Percentiles rank a stretch among this genome's conserved stretches.
Evolutionary conservation across 805 yeast genomes (phyloP).

Genomic region (Cyberlindnera suaveolens): DNA sequence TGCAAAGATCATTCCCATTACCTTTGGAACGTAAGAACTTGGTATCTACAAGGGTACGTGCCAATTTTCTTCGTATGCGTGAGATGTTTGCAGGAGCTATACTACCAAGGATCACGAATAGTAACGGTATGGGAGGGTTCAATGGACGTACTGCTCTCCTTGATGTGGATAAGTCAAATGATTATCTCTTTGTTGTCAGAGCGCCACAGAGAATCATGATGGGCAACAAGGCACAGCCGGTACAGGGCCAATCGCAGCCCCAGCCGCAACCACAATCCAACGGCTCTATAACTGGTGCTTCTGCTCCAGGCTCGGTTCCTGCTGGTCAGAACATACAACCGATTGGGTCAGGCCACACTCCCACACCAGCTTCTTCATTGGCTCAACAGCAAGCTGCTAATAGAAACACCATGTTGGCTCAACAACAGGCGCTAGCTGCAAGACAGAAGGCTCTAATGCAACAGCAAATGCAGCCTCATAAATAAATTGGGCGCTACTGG

Average conservation of each 20-base stretch:
- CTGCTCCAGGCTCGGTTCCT: background rate
- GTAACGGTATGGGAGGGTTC: slow-evolving; percentile 62
- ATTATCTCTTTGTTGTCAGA: slow-evolving; percentile 51
- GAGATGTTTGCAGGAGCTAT: slow-evolving; percentile 91
- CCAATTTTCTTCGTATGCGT: slow-evolving; percentile 76
- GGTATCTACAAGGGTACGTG: slow-evolving; percentile 64
- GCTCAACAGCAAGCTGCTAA: slow-evolving; percentile 11
- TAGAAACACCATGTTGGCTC: slow-evolving; percentile 9
- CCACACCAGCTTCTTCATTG: slow-evolving; percentile 4
- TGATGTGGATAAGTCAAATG: slow-evolving; percentile 63
- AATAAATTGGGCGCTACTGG: background rate
- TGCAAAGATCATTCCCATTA: slow-evolving; percentile 68
- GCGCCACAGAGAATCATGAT: slow-evolving; percentile 36
- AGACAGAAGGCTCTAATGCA: slow-evolving; percentile 14
- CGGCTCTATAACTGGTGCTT: background rate
- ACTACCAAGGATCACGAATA: slow-evolving; percentile 52
- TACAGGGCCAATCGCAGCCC: background rate
- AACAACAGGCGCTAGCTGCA: slow-evolving; percentile 15
- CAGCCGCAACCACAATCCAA: slow-evolving; percentile 5
- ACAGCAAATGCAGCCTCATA: slow-evolving; percentile 18
- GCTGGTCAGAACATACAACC: slow-evolving; percentile 4
- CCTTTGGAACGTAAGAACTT: slow-evolving; percentile 77
- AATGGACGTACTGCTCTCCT: slow-evolving; percentile 76
- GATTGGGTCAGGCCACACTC: slow-evolving; percentile 2
- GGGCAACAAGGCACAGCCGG: slow-evolving; percentile 1